A percentile compares a stretch with the other conserved stretches of the same genome.
Conservation (phyloP, 257 asterid species). For the Henckelia pumila region DNA sequence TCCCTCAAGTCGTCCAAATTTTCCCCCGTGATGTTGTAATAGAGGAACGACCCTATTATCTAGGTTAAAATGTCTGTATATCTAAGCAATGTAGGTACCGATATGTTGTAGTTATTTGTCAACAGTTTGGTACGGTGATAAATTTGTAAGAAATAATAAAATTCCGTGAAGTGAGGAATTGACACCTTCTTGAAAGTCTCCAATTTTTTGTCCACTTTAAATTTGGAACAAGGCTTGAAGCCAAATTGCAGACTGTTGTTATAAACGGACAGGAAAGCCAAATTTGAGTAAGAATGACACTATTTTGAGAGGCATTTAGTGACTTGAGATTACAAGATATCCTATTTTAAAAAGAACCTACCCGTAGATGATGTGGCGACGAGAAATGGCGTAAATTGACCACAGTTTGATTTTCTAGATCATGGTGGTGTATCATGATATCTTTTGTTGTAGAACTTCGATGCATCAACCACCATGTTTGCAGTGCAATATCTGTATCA, state of each 20-base stretch:
- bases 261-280: not conserved
- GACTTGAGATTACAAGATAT: not conserved
- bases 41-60: not conserved
- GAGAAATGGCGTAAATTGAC: not conserved
- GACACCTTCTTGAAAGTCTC: not conserved
- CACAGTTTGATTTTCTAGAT: not conserved
- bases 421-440: not conserved
- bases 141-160: no score
- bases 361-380: not conserved
- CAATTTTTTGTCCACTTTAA: not conserved
- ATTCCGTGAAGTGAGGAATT: not conserved
- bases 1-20: slow-evolving; percentile 50
- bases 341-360: not conserved
- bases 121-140: not conserved
- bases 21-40: slow-evolving; percentile 29
- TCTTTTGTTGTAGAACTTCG: not conserved
- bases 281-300: not conserved
- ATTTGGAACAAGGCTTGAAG: not conserved
- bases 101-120: not conserved
- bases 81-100: not conserved
- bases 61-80: not conserved
- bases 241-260: not conserved
- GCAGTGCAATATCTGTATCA: slow-evolving; percentile 24
- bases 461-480: not conserved
- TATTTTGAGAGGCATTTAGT: not conserved